A percentile compares a stretch with the other conserved stretches of the same genome.
phyloP scores from a whole-genome alignment of 805 yeast species.

The Suhomyces canberraensis region DNA sequence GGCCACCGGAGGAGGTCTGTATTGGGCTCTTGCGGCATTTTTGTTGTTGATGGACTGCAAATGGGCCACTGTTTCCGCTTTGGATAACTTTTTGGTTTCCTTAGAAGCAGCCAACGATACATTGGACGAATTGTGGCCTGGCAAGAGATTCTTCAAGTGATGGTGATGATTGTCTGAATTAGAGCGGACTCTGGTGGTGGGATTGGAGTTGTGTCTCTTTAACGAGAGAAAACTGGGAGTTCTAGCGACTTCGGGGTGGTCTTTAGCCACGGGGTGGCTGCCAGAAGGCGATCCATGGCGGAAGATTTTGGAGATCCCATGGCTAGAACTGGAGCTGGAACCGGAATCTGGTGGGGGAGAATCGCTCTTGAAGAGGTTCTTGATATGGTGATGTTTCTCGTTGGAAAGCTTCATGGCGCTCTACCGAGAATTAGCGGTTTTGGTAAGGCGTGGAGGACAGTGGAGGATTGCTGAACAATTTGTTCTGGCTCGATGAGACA shows the following conservation, averaged over 20 bases:
- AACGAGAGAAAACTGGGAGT: conserved; percentile 9
- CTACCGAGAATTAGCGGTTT: too few relatives aligned
- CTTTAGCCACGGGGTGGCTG: not conserved
- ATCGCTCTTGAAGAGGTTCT: conserved; percentile 21
- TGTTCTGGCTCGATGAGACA: not conserved
- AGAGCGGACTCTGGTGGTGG: conserved; percentile 4
- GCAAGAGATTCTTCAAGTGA: conserved; percentile 2
- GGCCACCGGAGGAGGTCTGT: conserved; percentile 9
- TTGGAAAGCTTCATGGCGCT: conserved; percentile 8
- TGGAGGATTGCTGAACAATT: too few relatives aligned
- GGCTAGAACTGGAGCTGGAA: conserved; percentile 8
- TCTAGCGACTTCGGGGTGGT: conserved; percentile 3
- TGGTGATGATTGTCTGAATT: conserved; percentile 5
- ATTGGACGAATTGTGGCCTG: conserved; percentile 3
- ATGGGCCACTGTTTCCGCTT: conserved; percentile 38
- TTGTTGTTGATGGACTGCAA: conserved; percentile 30
- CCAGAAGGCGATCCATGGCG: conserved; percentile 13
- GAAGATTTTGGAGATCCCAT: conserved; percentile 18
- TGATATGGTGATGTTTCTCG: conserved; percentile 17
- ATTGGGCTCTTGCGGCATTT: conserved; percentile 20
- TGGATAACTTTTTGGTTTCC: conserved; percentile 13
- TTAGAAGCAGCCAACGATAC: conserved; percentile 7
- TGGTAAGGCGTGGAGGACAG: too few relatives aligned
- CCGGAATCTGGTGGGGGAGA: conserved; percentile 4
- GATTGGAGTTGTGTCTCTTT: conserved; percentile 9